phyloP scores from a whole-genome alignment of 331 rosid species.

The Erythrophleum ivorense region DNA sequence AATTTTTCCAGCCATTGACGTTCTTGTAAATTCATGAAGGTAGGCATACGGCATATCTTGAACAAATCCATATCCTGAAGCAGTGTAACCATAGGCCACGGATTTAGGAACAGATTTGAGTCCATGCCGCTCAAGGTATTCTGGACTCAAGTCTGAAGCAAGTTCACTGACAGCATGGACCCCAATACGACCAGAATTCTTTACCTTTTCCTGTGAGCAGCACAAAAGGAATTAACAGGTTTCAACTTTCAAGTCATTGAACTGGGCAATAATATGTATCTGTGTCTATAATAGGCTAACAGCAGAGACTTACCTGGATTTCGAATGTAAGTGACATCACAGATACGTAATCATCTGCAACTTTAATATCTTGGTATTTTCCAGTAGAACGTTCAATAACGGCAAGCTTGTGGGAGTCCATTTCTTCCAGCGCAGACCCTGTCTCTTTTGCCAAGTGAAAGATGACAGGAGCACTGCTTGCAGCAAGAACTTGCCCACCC shows the following conservation, averaged over 20 bases:
- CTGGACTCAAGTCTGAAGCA: conserved; percentile 69
- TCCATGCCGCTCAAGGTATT: conserved; percentile 65
- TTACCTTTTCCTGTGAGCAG: conserved; percentile 69
- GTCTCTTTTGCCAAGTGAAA: conserved; percentile 90
- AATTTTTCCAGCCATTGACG: conserved; percentile 96
- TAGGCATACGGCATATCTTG: conserved; percentile 96
- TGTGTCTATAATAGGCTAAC: conserved; percentile 2
- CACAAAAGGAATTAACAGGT: conserved; percentile 21
- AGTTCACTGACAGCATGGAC: conserved; percentile 73
- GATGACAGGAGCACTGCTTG: conserved; percentile 87
- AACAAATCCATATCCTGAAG: conserved; percentile 88
- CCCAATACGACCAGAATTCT: conserved; percentile 63
- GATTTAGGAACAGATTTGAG: conserved; percentile 78
- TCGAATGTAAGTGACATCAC: conserved; percentile 80
- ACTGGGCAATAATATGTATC: not conserved
- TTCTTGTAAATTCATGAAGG: conserved; percentile 85
- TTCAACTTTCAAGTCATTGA: conserved; percentile 29
- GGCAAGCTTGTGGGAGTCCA: conserved; percentile 97
- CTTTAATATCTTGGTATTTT: conserved; percentile 71
- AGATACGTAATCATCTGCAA: conserved; percentile 89
- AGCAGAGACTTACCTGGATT: conserved; percentile 65
- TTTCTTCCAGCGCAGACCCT: conserved; percentile 66
- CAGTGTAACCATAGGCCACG: conserved; percentile 92
- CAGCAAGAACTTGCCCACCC: conserved; percentile 96
- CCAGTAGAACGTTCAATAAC: conserved; percentile 70